phyloP scores from a whole-genome alignment of 2,329 filamentous ascomycete genomes.

The Fusarium circinatum region DNA sequence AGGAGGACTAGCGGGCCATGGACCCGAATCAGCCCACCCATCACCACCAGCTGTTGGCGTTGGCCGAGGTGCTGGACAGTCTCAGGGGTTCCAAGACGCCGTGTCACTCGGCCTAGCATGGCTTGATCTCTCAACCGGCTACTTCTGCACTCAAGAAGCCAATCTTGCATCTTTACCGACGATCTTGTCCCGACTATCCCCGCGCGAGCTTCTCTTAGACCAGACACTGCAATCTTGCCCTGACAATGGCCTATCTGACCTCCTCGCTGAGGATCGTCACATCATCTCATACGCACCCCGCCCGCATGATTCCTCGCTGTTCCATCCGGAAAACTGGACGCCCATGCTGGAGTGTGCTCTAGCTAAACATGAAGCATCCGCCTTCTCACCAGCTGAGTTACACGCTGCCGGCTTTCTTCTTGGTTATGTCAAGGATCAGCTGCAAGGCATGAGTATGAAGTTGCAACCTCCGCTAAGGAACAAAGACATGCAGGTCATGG shows the following conservation, averaged over 20 bases:
- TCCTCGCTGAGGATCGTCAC: slow-evolving; percentile 80
- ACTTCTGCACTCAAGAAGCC: slow-evolving; percentile 87
- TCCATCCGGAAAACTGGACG: slow-evolving; percentile 72
- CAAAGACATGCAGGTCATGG: slow-evolving; percentile 81
- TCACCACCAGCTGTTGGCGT: slow-evolving; percentile 37
- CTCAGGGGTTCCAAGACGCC: slow-evolving; percentile 25
- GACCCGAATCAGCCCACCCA: slow-evolving; percentile 31
- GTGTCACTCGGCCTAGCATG: slow-evolving; percentile 81
- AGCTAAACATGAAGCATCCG: slow-evolving; percentile 58
- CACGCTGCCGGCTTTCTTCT: slow-evolving; percentile 83
- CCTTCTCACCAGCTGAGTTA: slow-evolving; percentile 76
- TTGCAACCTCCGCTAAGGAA: slow-evolving; percentile 84
- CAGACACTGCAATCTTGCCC: slow-evolving; percentile 67
- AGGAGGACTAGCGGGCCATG: slow-evolving; percentile 22
- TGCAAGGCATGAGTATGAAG: slow-evolving; percentile 82
- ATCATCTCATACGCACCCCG: slow-evolving; percentile 79
- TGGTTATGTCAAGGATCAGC: slow-evolving; percentile 81
- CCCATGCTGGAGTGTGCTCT: slow-evolving; percentile 81
- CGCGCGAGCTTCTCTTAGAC: slow-evolving; percentile 85
- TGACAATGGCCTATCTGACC: slow-evolving; percentile 69
- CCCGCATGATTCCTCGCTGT: slow-evolving; percentile 55
- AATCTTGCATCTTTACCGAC: slow-evolving; percentile 79
- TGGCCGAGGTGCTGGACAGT: slow-evolving; percentile 21
- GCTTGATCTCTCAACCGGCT: slow-evolving; percentile 94
- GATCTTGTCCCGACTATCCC: slow-evolving; percentile 82